Evolutionary conservation across 2,329 filamentous ascomycete genomes (phyloP), one percentile per base, ranked within the genome.

Genomic region (Fusarium transvaalense): DNA sequence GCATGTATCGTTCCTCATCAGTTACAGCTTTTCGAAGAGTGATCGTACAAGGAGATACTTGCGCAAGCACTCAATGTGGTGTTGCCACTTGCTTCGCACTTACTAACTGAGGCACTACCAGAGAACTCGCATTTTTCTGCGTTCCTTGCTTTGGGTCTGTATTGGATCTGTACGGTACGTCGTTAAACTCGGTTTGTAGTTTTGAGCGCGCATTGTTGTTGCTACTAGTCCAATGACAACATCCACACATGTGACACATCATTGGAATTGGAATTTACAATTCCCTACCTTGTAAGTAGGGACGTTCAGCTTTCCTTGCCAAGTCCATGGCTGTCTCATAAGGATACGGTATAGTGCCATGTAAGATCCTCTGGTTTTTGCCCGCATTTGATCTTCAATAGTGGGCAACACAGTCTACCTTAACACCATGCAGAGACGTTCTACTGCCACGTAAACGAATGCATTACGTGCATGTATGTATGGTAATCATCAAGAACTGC

Each of bases 261-360:
- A 55, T 27, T 55, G 32, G 38, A 21, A 35, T 35, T 66, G 32
- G 31, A 56, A 56, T 29, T 66, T 35, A 50, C 62, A 66, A 46
- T 46, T 8, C 25, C 25, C 25, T 19, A 34, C 29, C 27, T n/a
- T 29, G 25, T 42, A 56, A 50, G 21, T 27, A 31, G 35, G 41
- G 34, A 31, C 10, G 12, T n/a, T 19, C 31, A 7, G 23, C 4
- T 38, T 38, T 34, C 32, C n/a, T 29, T 13, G 17, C n/a, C 9
- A 15, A 29, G 32, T 15, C 5, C 25, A 5, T 8, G 32, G 17
- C n/a, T 10, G 17, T 23, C 15, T 27, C 34, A 15, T 32, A 25
- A 35, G 21, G 21, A 21, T 15, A 10, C 17, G 31, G 15, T 6
- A 32, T 35, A 21, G 3, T 32, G 27, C 14, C n/a, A 19, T 27